A percentile compares a stretch with the other conserved stretches of the same genome.
These are phyloP conservation scores for Aplosporella prunicola DNA, from an alignment of 2,329 filamentous ascomycete species.

Conservation along the genomic window DNA sequence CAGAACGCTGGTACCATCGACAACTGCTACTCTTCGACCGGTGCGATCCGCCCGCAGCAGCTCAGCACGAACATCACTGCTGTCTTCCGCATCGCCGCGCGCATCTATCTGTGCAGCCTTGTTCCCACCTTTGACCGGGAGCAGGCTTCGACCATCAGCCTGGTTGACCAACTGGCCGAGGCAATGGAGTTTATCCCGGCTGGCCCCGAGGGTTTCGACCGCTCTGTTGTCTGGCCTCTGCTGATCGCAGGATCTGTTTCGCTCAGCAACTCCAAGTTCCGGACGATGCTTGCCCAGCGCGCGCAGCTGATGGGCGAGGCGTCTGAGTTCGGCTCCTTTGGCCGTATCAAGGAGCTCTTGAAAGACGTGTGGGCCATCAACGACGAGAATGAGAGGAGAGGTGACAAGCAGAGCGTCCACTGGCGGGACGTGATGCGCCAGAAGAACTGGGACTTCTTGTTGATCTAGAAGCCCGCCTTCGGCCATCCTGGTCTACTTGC, in stretches of 20 bases:
- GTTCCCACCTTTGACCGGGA: slow-evolving; percentile 77
- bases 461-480: slow-evolving; percentile 51
- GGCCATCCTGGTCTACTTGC: slow-evolving; percentile 27
- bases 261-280: slow-evolving; percentile 62
- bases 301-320: slow-evolving; percentile 64
- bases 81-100: slow-evolving; percentile 82
- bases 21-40: slow-evolving; percentile 50
- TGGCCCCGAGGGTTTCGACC: slow-evolving; percentile 75
- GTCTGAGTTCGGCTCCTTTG: slow-evolving; percentile 75
- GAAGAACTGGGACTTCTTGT: slow-evolving; percentile 85
- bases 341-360: slow-evolving; percentile 68
- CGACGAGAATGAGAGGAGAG: slow-evolving; percentile 49
- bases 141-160: slow-evolving; percentile 62
- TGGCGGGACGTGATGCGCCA: slow-evolving; percentile 91
- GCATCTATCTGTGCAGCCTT: slow-evolving; percentile 93
- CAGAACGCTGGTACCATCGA: slow-evolving; percentile 33
- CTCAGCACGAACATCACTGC: slow-evolving; percentile 81
- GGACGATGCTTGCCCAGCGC: slow-evolving; percentile 67
- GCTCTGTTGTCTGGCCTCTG: slow-evolving; percentile 86
- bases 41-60: slow-evolving; percentile 70
- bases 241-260: slow-evolving; percentile 78
- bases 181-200: slow-evolving; percentile 74
- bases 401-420: slow-evolving; percentile 60
- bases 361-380: slow-evolving; percentile 72
- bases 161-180: slow-evolving; percentile 68